Conservation (phyloP, 805 yeast species). For the Cyberlindnera saturnus region DNA sequence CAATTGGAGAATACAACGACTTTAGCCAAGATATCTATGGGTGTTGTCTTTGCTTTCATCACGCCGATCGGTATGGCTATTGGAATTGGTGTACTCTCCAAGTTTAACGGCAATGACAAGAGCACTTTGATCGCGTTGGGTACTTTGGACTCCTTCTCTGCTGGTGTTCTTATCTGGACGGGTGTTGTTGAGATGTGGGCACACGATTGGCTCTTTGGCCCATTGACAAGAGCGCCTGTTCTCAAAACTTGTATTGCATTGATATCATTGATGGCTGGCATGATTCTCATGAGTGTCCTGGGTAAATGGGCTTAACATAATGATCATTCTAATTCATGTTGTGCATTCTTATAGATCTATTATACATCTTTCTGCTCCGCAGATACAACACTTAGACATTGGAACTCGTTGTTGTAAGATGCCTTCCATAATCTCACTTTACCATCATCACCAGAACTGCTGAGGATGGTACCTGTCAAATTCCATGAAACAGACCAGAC, state of each 20-base stretch:
- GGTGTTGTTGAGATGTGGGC: slow-evolving; percentile 75
- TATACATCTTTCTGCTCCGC: slow-evolving; percentile 36
- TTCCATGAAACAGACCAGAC: slow-evolving; percentile 98
- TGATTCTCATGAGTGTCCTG: slow-evolving; percentile 64
- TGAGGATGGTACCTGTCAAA: slow-evolving; percentile 82
- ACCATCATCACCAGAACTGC: slow-evolving; percentile 96
- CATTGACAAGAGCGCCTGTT: slow-evolving; percentile 46
- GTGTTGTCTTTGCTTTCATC: slow-evolving; percentile 44
- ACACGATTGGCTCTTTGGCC: slow-evolving; percentile 53
- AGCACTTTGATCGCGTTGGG: slow-evolving; percentile 60
- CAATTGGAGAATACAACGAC: slow-evolving; percentile 29
- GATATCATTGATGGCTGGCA: slow-evolving; percentile 48
- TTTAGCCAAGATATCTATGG: slow-evolving; percentile 46
- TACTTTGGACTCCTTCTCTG: slow-evolving; percentile 61
- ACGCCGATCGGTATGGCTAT: slow-evolving; percentile 74
- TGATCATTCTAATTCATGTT: neutral
- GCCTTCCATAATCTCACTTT: slow-evolving; percentile 89
- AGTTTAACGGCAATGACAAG: slow-evolving; percentile 52
- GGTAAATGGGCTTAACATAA: slow-evolving; percentile 60
- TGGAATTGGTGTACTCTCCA: slow-evolving; percentile 63
- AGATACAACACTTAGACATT: slow-evolving; percentile 81
- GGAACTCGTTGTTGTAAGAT: slow-evolving; percentile 77
- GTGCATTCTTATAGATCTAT: no score
- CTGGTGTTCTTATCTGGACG: slow-evolving; percentile 71
- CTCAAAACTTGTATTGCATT: slow-evolving; percentile 41